These are phyloP conservation scores for Pichia cephalocereana DNA, from an alignment of 805 yeast species.

Conservation along the genomic window DNA sequence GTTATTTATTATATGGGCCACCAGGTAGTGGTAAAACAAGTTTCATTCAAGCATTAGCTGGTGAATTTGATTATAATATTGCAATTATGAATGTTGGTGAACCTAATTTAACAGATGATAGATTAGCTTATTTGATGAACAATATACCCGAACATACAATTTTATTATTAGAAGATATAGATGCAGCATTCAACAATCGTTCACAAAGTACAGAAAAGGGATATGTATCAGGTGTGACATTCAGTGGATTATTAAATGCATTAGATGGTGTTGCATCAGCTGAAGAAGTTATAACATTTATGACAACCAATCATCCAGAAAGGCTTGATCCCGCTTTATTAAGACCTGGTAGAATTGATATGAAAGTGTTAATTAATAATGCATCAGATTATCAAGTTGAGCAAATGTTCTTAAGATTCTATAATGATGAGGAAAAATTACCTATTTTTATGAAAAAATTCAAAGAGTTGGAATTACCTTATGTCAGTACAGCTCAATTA, in stretches of 20 bases:
- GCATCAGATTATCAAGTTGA: slow-evolving; percentile 78
- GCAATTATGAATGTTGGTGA: slow-evolving; percentile 89
- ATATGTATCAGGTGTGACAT: slow-evolving; percentile 81
- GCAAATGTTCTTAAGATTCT: slow-evolving; percentile 82
- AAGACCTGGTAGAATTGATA: slow-evolving; percentile 93
- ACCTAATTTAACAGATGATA: slow-evolving; percentile 84
- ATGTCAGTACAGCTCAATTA: slow-evolving; percentile 83
- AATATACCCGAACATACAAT: slow-evolving; percentile 88
- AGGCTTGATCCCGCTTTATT: slow-evolving; percentile 84
- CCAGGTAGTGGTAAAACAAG: slow-evolving; percentile 98
- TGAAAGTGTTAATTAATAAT: slow-evolving; percentile 70
- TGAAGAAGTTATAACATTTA: slow-evolving; percentile 90
- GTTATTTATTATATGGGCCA: slow-evolving; percentile 90
- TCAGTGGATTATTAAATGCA: slow-evolving; percentile 88
- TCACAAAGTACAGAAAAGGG: slow-evolving; percentile 71
- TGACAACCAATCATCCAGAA: slow-evolving; percentile 98
- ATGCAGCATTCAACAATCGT: slow-evolving; percentile 88
- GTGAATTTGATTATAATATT: slow-evolving; percentile 90
- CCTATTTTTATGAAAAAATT: slow-evolving; percentile 41
- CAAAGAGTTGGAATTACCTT: slow-evolving; percentile 37
- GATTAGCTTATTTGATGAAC: slow-evolving; percentile 92
- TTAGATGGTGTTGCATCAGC: slow-evolving; percentile 97
- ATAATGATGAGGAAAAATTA: slow-evolving; percentile 52
- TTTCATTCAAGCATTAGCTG: slow-evolving; percentile 93
- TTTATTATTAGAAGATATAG: slow-evolving; percentile 82